Conservation (phyloP, 306 rosid species). For the Pachyrhizus erosus region DNA sequence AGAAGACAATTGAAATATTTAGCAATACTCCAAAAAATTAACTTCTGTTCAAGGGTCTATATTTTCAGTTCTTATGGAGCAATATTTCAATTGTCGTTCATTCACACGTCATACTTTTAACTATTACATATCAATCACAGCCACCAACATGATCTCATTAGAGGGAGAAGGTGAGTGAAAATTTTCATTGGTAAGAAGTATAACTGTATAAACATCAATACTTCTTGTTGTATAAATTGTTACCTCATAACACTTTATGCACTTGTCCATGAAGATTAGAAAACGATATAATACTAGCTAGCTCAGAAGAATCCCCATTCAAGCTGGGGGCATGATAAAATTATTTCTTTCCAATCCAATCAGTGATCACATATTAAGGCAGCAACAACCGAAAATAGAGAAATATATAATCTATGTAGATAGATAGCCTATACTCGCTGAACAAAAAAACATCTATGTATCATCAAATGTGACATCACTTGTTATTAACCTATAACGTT, state of each 20-base stretch:
- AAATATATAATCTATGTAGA: not conserved
- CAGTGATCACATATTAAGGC: not conserved
- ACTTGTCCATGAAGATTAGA: not conserved
- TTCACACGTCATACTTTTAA: not conserved
- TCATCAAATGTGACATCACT: slow-evolving; percentile 14
- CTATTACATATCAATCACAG: not conserved
- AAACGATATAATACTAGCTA: not conserved
- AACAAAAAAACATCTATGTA: slow-evolving; percentile 25
- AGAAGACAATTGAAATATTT: not conserved
- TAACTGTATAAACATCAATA: not conserved
- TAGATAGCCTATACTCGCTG: slow-evolving; percentile 9
- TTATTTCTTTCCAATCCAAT: not conserved
- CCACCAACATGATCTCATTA: not conserved
- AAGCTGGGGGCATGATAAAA: not conserved
- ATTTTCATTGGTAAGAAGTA: not conserved
- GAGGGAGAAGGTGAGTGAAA: not conserved
- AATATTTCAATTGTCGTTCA: not conserved
- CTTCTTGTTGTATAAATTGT: not conserved
- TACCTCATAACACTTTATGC: not conserved
- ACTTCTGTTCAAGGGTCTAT: not conserved
- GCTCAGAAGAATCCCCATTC: not conserved
- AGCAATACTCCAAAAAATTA: not conserved
- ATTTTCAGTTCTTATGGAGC: not conserved
- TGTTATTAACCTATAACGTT: slow-evolving; percentile 33
- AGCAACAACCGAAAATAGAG: not conserved